phyloP scores from a whole-genome alignment of 768 basidiomycete species.

The Artomyces pyxidatus region DNA sequence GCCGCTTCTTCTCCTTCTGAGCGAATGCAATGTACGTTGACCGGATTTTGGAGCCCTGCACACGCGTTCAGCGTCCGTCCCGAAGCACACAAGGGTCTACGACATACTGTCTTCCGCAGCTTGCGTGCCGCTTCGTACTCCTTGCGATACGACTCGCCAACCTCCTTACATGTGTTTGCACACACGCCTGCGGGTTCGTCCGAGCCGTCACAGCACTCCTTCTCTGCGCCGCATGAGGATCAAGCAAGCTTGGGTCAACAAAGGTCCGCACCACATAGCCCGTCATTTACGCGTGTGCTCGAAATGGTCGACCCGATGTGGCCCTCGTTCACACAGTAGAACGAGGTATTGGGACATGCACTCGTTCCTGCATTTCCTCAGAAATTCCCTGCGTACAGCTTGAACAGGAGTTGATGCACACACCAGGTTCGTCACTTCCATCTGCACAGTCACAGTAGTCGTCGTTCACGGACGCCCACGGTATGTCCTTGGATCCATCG shows the following conservation, averaged over 20 bases:
- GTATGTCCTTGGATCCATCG: slow-evolving; percentile 70
- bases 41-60: slow-evolving; percentile 86
- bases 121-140: slow-evolving; percentile 68
- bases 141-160: slow-evolving; percentile 63
- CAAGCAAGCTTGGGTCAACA: slow-evolving; percentile 1
- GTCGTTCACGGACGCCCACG: slow-evolving; percentile 81
- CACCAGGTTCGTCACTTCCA: slow-evolving; percentile 94
- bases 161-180: slow-evolving; percentile 63
- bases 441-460: slow-evolving; percentile 93
- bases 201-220: slow-evolving; percentile 92
- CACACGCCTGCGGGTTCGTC: slow-evolving; percentile 85
- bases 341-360: slow-evolving; percentile 67
- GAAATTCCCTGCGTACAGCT: slow-evolving; percentile 6
- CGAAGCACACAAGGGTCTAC: slow-evolving; percentile 17
- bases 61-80: not conserved
- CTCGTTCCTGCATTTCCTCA: slow-evolving; percentile 54
- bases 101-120: slow-evolving; percentile 70
- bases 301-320: slow-evolving; percentile 78
- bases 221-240: slow-evolving; percentile 43
- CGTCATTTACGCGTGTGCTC: slow-evolving; percentile 82
- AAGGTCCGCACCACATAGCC: slow-evolving; percentile 89
- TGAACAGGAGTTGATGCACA: slow-evolving; percentile 3
- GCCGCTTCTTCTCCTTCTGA: slow-evolving; percentile 78
- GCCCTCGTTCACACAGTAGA: slow-evolving; percentile 84
- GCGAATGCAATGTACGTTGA: slow-evolving; percentile 82